phyloP scores from a whole-genome alignment of 164 flowering plant species.

The Buxus sempervirens region DNA sequence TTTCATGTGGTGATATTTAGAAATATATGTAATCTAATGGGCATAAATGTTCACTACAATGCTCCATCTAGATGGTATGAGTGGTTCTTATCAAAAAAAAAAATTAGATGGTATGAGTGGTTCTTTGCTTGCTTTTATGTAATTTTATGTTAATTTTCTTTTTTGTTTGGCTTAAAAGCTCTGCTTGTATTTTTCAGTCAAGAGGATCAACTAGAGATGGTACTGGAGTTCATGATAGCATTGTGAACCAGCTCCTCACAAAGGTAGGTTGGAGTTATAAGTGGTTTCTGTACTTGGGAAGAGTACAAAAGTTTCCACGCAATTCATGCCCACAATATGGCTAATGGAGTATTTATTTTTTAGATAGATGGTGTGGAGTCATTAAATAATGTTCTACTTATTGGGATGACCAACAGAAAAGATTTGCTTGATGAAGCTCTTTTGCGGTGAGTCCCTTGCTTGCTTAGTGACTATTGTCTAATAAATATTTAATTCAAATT shows the following conservation, averaged over 20 bases:
- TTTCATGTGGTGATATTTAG: no score
- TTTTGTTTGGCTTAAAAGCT: not conserved
- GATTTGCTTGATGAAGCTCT: constrained; percentile 98
- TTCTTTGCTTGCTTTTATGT: no score
- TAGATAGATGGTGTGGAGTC: constrained; percentile 99
- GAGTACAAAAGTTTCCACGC: not conserved
- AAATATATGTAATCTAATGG: no score
- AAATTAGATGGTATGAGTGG: no score
- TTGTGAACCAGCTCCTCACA: constrained; percentile 72
- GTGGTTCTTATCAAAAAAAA: no score
- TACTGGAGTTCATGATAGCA: constrained; percentile 76
- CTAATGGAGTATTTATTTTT: constrained; percentile 19
- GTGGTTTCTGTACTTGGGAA: not conserved
- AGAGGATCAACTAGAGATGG: constrained; percentile 84
- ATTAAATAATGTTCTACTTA: constrained; percentile 90
- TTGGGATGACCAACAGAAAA: constrained; percentile 98
- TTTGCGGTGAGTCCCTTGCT: constrained; percentile 50
- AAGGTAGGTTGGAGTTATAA: constrained; percentile 40
- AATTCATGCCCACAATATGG: not conserved
- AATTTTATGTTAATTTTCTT: not conserved
- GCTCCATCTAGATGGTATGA: no score
- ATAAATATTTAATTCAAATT: not conserved
- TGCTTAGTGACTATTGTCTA: not conserved
- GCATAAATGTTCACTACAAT: no score
- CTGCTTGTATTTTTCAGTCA: constrained; percentile 34